Conservation (phyloP, 2,329 filamentous ascomycete species). For the Diplodia mutila region DNA sequence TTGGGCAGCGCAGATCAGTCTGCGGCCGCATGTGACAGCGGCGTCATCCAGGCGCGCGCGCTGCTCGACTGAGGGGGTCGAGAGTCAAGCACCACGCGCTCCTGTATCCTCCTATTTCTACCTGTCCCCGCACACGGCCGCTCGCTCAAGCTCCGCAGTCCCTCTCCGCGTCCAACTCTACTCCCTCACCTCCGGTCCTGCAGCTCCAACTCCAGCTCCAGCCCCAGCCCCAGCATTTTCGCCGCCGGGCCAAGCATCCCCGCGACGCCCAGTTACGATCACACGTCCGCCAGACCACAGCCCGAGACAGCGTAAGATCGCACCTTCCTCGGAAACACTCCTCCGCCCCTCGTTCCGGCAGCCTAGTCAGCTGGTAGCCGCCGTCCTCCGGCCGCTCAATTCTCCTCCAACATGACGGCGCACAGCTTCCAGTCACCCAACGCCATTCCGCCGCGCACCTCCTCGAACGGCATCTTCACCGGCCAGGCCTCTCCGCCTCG, state of each 20-base stretch:
- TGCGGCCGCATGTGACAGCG: constrained; percentile 15
- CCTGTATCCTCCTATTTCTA: constrained; percentile 23
- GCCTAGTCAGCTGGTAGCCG: background rate
- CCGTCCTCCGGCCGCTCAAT: background rate
- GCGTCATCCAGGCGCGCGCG: constrained; percentile 12
- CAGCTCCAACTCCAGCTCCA: background rate
- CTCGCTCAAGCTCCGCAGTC: background rate
- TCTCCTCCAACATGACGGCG: constrained; percentile 12
- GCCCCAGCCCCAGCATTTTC: background rate
- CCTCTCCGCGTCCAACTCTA: background rate
- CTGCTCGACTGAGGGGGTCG: constrained; percentile 6
- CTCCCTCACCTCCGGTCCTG: background rate
- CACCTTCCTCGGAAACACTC: background rate
- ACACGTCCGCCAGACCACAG: background rate
- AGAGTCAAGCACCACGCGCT: constrained; percentile 14
- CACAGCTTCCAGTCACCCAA: constrained; percentile 38
- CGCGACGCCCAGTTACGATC: background rate
- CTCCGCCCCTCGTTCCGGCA: background rate
- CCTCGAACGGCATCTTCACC: constrained; percentile 40
- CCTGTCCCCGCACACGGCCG: background rate
- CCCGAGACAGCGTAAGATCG: constrained; percentile 12
- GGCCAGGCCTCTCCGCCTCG: constrained; percentile 27
- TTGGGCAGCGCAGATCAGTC: constrained; percentile 18
- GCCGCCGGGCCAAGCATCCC: background rate
- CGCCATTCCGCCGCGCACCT: constrained; percentile 46